These are phyloP conservation scores for Sonneratia alba DNA, from an alignment of 345 rosid species.

Conservation along the genomic window DNA sequence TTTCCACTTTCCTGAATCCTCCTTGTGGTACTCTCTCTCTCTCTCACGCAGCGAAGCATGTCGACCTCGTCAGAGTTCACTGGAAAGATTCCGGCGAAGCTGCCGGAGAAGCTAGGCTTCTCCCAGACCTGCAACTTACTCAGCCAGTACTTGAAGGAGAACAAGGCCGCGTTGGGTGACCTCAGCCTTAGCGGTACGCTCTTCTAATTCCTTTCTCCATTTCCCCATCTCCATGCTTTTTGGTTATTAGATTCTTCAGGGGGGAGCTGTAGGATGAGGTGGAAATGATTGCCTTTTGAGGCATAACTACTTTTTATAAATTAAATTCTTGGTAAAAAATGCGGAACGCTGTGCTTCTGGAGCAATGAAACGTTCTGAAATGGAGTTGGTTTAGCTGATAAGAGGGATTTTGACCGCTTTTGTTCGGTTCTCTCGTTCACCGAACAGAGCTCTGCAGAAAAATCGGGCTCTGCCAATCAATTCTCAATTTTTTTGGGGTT, in stretches of 20 bases:
- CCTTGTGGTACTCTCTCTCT: neutral
- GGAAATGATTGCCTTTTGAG: neutral
- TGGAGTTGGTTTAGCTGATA: no score
- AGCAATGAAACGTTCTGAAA: neutral
- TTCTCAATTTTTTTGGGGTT: neutral
- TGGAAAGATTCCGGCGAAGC: slow-evolving; percentile 8
- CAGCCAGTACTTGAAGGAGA: slow-evolving; percentile 77
- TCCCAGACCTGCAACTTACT: slow-evolving; percentile 52
- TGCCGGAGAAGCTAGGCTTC: slow-evolving; percentile 43
- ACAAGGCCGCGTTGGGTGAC: slow-evolving; percentile 52
- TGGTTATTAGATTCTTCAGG: no score
- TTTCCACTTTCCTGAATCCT: neutral
- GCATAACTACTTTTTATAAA: neutral
- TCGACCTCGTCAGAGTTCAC: slow-evolving; percentile 38
- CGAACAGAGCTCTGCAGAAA: neutral
- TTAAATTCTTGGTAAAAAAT: neutral
- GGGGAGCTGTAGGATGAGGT: neutral
- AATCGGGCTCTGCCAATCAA: no score
- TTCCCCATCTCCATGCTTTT: neutral
- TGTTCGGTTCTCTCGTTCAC: no score
- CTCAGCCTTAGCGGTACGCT: slow-evolving; percentile 45
- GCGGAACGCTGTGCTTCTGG: neutral
- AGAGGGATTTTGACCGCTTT: no score
- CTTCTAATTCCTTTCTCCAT: neutral
- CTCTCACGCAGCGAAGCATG: slow-evolving; percentile 22